Conservation (phyloP, 495 filamentous ascomycete genomes). For the Coniosporium apollinis region DNA sequence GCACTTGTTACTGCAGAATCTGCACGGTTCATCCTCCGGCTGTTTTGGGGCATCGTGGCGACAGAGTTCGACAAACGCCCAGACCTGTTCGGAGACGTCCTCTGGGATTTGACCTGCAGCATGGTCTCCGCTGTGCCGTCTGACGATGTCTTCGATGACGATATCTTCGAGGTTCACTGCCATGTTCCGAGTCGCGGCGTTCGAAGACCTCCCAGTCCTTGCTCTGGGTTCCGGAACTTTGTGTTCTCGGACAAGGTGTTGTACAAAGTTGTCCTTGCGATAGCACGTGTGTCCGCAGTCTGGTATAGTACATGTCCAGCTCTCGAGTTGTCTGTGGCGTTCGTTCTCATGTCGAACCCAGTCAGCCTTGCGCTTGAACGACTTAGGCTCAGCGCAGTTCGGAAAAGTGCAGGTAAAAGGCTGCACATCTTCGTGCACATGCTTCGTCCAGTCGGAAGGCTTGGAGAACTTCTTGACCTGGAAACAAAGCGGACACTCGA, state of each 20-base stretch:
- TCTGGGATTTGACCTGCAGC: constrained; percentile 29
- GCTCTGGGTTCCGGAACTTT: constrained; percentile 65
- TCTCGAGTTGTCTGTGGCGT: constrained; percentile 78
- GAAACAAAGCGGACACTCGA: constrained; percentile 88
- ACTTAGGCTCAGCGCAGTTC: constrained; percentile 72
- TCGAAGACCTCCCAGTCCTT: constrained; percentile 9
- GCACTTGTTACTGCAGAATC: constrained; percentile 75
- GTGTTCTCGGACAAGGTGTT: constrained; percentile 89
- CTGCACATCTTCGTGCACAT: constrained; percentile 89
- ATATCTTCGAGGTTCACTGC: neutral
- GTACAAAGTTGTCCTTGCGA: constrained; percentile 88
- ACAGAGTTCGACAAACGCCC: constrained; percentile 65
- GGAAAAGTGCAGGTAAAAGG: constrained; percentile 92
- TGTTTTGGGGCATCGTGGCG: constrained; percentile 47
- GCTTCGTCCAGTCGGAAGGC: constrained; percentile 96
- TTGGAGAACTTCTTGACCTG: constrained; percentile 80
- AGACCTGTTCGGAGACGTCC: constrained; percentile 40
- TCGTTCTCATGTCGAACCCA: constrained; percentile 97
- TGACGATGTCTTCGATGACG: neutral
- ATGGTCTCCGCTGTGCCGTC: neutral
- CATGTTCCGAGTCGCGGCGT: neutral
- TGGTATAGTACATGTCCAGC: constrained; percentile 71
- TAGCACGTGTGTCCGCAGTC: constrained; percentile 79
- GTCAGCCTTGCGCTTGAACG: constrained; percentile 93
- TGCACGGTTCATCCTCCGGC: constrained; percentile 68